Evolutionary conservation across 1,284 basidiomycete species (phyloP), one percentile per base, ranked within the genome.

Genomic region (Gomphus sp.): DNA sequence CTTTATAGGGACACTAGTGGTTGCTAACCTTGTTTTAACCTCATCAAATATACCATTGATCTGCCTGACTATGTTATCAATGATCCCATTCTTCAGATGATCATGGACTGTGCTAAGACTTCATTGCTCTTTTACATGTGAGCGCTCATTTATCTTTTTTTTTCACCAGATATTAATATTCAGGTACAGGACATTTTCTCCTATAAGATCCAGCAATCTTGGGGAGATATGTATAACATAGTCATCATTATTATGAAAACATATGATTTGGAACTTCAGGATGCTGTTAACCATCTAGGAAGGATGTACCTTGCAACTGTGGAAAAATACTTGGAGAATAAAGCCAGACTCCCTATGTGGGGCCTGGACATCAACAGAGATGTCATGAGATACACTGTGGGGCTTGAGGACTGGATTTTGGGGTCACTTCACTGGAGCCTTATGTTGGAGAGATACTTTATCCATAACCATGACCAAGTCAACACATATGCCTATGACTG

Each of bases 391-490:
- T 72, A 70, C 56, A 62, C 69, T 52, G 60, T 65, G 11, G 69
- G 70, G 9, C 63, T 72, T 10, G 65, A 67, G 52, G 66, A 70
- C 61, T 72, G 70, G 70, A 73, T 76, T 60, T 66, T 71, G 37
- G 74, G 73, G 11, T 71, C 70, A 59, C 64, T 76, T 51, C 69
- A 73, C 60, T 76, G 74, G 75, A 72, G 71, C 50, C 75, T 75
- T 63, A 67, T 73, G 63, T 71, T 72, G 16, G 68, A 68, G 58
- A 67, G 75, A 16, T 76, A 77, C 64, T 76, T 77, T 62, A 74
- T 72, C 18, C 66, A 69, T 43, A 60, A 75, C 4, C 80, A 80
- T 18, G 62, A 65, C 31, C 69, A 72, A 36, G 73, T 83, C 55
- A 82, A 80, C 67, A 67, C n/a, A n/a, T n/a, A n/a, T n/a, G n/a